These are phyloP conservation scores for Lomentospora prolificans DNA, from an alignment of 2,329 filamentous ascomycete species.

Conservation along the genomic window DNA sequence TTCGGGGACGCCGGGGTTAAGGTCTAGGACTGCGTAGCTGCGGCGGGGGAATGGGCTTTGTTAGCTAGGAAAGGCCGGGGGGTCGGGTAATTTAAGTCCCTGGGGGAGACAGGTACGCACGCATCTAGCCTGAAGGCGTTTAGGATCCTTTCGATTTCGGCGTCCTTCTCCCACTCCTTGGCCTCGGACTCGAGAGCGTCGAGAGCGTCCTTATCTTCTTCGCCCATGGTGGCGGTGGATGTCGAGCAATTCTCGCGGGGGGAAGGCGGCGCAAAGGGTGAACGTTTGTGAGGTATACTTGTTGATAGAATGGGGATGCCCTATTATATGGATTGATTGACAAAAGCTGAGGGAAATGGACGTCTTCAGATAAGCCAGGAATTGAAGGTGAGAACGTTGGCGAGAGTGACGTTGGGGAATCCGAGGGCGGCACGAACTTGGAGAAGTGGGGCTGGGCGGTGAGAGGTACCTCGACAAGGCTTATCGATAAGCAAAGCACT, in stretches of 20 bases:
- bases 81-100: too few relatives aligned
- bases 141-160: slow-evolving; percentile 89
- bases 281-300: too few relatives aligned
- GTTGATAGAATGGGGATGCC: too few relatives aligned
- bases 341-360: too few relatives aligned
- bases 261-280: too few relatives aligned
- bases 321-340: too few relatives aligned
- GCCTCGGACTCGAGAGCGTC: slow-evolving; percentile 74
- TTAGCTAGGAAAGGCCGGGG: slow-evolving; percentile 27
- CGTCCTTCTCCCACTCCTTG: slow-evolving; percentile 93
- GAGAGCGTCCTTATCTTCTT: slow-evolving; percentile 55
- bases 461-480: not conserved
- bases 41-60: too few relatives aligned
- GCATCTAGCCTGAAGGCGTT: slow-evolving; percentile 71
- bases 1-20: slow-evolving; percentile 89
- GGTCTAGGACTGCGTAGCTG: slow-evolving; percentile 79
- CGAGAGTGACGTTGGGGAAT: not conserved
- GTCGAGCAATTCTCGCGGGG: too few relatives aligned
- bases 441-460: slow-evolving; percentile 5
- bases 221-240: slow-evolving; percentile 21
- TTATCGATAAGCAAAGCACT: slow-evolving; percentile 27
- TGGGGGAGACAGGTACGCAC: slow-evolving; percentile 22
- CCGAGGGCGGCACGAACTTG: not conserved
- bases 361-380: too few relatives aligned
- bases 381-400: not conserved